phyloP scores from a whole-genome alignment of 495 filamentous ascomycete species.

The Podospora fimiseda region DNA sequence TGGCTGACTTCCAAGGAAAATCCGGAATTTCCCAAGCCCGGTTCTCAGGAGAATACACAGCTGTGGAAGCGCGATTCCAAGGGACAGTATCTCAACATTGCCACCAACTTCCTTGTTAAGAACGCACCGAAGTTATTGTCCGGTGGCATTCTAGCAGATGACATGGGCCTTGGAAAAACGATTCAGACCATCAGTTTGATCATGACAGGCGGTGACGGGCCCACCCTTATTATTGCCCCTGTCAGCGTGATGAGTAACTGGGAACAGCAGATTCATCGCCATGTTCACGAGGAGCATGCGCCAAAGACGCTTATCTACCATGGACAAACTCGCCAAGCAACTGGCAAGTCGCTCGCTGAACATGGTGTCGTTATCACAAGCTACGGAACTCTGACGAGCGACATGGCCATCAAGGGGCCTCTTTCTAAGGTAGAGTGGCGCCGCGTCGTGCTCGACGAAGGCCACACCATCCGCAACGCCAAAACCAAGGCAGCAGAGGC shows the following conservation, averaged over 20 bases:
- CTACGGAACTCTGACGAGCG: constrained; percentile 56
- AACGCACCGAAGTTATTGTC: constrained; percentile 57
- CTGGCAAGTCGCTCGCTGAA: constrained; percentile 47
- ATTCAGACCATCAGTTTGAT: constrained; percentile 82
- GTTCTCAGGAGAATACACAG: constrained; percentile 63
- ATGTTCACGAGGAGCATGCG: constrained; percentile 53
- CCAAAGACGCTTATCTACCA: constrained; percentile 73
- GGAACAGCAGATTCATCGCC: constrained; percentile 72
- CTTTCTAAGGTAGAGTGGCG: constrained; percentile 69
- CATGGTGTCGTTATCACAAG: constrained; percentile 79
- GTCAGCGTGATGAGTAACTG: constrained; percentile 92
- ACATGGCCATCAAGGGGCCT: constrained; percentile 31
- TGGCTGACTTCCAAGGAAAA: constrained; percentile 78
- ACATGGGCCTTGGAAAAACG: constrained; percentile 95
- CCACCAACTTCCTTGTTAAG: constrained; percentile 61
- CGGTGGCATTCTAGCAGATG: constrained; percentile 84
- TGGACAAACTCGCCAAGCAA: constrained; percentile 51
- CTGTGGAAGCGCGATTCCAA: constrained; percentile 62
- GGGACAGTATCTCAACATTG: constrained; percentile 63
- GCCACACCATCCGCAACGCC: constrained; percentile 76
- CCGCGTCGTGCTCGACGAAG: constrained; percentile 82
- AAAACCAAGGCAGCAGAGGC: constrained; percentile 64
- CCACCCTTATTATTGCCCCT: constrained; percentile 77
- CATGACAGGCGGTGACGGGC: constrained; percentile 50
- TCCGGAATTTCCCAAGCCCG: constrained; percentile 56